These are phyloP conservation scores for Hibiscus tridactylites DNA, from an alignment of 345 rosid species.

Conservation along the genomic window DNA sequence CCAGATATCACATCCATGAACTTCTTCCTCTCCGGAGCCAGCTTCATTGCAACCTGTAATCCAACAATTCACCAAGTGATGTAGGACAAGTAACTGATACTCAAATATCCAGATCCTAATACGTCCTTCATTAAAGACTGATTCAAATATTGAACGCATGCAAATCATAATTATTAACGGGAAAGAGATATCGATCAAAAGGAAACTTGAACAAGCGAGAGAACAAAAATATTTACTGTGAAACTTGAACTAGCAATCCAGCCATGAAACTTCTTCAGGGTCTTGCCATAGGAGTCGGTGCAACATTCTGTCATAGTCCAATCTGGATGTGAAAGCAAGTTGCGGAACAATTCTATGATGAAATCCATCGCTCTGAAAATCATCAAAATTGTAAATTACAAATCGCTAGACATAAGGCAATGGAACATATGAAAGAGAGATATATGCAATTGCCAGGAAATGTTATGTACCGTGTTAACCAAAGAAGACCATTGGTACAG, in stretches of 20 bases:
- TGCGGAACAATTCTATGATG: constrained; percentile 79
- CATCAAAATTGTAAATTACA: neutral
- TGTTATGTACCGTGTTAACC: constrained; percentile 72
- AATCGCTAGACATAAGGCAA: neutral
- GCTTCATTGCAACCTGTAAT: constrained; percentile 82
- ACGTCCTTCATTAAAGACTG: neutral
- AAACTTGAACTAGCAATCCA: constrained; percentile 95
- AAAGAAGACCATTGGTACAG: constrained; percentile 92
- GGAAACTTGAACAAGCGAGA: neutral
- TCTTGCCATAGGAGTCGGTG: constrained; percentile 73
- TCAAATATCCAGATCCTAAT: neutral
- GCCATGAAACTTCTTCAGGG: constrained; percentile 87
- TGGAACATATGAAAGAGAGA: neutral
- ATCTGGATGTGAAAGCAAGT: constrained; percentile 69
- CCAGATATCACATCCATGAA: constrained; percentile 85
- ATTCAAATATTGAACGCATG: neutral
- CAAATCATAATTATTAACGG: neutral
- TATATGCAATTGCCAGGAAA: neutral
- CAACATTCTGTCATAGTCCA: constrained; percentile 93
- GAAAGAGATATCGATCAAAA: neutral
- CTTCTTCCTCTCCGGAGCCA: constrained; percentile 94
- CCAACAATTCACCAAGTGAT: neutral
- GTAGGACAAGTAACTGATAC: neutral
- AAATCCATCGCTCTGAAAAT: constrained; percentile 89
- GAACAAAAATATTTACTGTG: constrained; percentile 35